Evolutionary conservation across 257 asterid species (phyloP), one percentile per base, ranked within the genome.

Genomic region (Schizonepeta tenuifolia): DNA sequence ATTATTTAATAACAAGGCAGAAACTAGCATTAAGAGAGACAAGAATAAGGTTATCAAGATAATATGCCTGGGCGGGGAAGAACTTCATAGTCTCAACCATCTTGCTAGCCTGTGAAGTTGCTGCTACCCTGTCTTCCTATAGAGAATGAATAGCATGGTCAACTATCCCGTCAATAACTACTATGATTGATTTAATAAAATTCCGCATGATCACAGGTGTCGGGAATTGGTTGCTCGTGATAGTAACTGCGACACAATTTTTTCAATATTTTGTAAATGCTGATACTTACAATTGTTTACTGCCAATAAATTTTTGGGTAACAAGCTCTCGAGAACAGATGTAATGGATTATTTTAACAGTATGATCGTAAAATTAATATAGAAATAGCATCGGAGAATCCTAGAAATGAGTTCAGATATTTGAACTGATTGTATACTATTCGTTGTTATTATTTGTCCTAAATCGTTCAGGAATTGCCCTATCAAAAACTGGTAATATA

Each of bases 61-160:
- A 69, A 56, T 43, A 49, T 83, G 87, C 97, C 96, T 92, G 99
- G 59, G 96, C 76, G 5, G 97, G 96, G 63, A 89, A 65, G 83
- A 87, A 92, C 79, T 95, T 95, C 86, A 90, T 68, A 40, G 88
- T 83, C 89, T 95, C 99, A 61, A 89, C 88, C 95, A 92, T 92
- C 88, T 90, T 92, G 87, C 83, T 85, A 43, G 98, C 96, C 86
- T 88, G 97, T 67, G 93, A 80, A 79, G 83, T 84, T 65, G 98
- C 95, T 12, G 86, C 81, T 62, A 51, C 80, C 78, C 91, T 83
- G 68, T 92, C 99, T 74, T 85, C 97, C 99, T 95, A 54, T 69
- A 80, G 68, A 81, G 74, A 71, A 81, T 66, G 75, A 76, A 59
- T 71, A 69, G 54, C 79, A 70, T 61, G 60, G 66, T 74, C 75